Evolutionary conservation across 768 basidiomycete species (phyloP).

Genomic region (Rhizopogon salebrosus): DNA sequence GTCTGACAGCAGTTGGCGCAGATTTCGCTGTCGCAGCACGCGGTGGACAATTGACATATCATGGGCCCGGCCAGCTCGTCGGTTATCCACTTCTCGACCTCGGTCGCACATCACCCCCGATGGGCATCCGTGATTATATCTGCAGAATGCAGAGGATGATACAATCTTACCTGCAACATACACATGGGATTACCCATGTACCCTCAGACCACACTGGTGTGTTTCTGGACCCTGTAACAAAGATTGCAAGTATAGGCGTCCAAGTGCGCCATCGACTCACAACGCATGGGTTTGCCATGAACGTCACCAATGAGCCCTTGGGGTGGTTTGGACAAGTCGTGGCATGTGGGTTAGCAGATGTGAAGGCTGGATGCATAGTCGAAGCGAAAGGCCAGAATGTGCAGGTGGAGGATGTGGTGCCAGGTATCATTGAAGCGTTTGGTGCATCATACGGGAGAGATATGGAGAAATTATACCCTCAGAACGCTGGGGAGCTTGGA

Average conservation of each 20-base stretch:
- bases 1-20: conserved; percentile 75
- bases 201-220: conserved; percentile 86
- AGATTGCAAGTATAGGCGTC: conserved; percentile 94
- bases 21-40: conserved; percentile 79
- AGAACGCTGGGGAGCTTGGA: conserved; percentile 41
- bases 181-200: conserved; percentile 51
- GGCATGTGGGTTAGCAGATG: conserved; percentile 86
- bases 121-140: conserved; percentile 77
- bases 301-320: conserved; percentile 76
- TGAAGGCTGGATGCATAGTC: conserved; percentile 69
- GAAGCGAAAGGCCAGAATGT: conserved; percentile 34
- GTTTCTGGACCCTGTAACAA: conserved; percentile 74
- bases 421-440: conserved; percentile 44
- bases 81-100: conserved; percentile 94
- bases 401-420: conserved; percentile 46
- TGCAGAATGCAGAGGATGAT: conserved; percentile 75
- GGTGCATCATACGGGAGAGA: conserved; percentile 44
- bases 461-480: conserved; percentile 38
- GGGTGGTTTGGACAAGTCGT: conserved; percentile 85
- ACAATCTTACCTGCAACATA: conserved; percentile 52
- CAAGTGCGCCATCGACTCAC: conserved; percentile 94
- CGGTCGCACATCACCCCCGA: conserved; percentile 65
- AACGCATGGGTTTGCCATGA: conserved; percentile 91
- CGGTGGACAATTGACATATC: conserved; percentile 94
- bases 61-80: conserved; percentile 95